Conservation (phyloP, 2,329 filamentous ascomycete species). For the Ophiocordyceps camponoti-leonardi region DNA sequence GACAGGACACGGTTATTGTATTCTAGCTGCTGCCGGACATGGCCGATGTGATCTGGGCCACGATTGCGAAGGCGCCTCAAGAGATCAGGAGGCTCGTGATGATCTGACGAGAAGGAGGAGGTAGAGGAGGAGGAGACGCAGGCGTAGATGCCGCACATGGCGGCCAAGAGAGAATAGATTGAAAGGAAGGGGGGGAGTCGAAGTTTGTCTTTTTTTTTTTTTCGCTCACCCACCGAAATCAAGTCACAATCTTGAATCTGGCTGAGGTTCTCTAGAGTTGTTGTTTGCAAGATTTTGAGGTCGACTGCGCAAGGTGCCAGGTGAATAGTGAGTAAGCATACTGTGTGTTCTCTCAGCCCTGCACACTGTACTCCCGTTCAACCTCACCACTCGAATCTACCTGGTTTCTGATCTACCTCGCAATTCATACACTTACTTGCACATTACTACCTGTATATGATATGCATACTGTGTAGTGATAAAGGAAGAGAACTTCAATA, state of each 20-base stretch:
- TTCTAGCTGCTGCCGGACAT: conserved; percentile 15
- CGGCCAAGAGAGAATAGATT: neutral
- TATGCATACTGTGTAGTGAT: too few relatives aligned
- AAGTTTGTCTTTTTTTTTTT: neutral
- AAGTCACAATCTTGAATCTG: too few relatives aligned
- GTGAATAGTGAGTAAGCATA: neutral
- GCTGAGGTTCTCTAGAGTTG: too few relatives aligned
- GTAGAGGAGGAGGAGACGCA: conserved; percentile 21
- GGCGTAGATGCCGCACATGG: conserved; percentile 46
- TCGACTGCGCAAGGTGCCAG: neutral
- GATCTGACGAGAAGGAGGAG: conserved; percentile 9
- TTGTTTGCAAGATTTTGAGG: too few relatives aligned
- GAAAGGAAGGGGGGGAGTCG: neutral
- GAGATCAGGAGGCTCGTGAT: conserved; percentile 13
- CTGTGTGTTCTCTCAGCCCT: neutral
- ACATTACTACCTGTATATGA: too few relatives aligned
- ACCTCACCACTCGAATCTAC: too few relatives aligned
- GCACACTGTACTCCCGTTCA: neutral
- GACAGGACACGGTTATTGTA: conserved; percentile 13
- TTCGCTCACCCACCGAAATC: neutral
- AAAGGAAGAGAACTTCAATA: too few relatives aligned
- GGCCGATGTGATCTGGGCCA: conserved; percentile 41
- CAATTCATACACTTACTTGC: too few relatives aligned
- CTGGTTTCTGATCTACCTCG: too few relatives aligned
- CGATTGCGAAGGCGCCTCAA: conserved; percentile 31